Evolutionary conservation across 176 grass and related monocot genomes (phyloP).

Genomic region (Hsuehochloa calcarea): DNA sequence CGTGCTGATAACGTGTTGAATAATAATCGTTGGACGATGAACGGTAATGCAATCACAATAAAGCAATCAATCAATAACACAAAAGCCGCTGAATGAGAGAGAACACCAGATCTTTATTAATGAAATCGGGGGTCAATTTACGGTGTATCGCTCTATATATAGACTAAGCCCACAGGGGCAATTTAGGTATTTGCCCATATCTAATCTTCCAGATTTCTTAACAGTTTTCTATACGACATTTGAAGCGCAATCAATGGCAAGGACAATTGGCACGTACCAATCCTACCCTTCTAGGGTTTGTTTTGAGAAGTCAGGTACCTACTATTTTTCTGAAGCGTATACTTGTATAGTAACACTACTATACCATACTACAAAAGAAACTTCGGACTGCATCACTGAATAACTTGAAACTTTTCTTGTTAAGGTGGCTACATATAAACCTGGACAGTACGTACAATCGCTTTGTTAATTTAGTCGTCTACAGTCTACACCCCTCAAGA

Average conservation of each 20-base stretch:
- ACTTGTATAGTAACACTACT: background rate
- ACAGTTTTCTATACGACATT: background rate
- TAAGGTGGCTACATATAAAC: background rate
- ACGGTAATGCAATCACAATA: too few species aligned
- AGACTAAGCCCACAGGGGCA: too few species aligned
- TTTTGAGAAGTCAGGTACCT: background rate
- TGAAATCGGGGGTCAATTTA: too few species aligned
- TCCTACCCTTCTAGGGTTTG: background rate
- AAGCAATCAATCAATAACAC: too few species aligned
- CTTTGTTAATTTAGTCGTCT: background rate
- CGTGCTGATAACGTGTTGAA: too few species aligned
- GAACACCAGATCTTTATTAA: too few species aligned
- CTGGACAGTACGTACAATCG: background rate
- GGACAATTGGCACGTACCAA: background rate
- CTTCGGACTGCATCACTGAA: background rate
- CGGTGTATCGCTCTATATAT: too few species aligned
- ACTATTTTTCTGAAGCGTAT: background rate
- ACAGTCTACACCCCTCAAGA: constrained; percentile 9
- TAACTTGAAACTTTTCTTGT: constrained; percentile 18
- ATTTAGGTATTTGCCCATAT: too few species aligned
- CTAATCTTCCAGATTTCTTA: too few species aligned
- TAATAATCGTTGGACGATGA: too few species aligned
- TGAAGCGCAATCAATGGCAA: background rate
- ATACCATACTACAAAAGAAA: background rate
- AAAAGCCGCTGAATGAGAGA: too few species aligned